Conservation (phyloP, 805 yeast genomes). For the Cyberlindnera misumaiensis region DNA sequence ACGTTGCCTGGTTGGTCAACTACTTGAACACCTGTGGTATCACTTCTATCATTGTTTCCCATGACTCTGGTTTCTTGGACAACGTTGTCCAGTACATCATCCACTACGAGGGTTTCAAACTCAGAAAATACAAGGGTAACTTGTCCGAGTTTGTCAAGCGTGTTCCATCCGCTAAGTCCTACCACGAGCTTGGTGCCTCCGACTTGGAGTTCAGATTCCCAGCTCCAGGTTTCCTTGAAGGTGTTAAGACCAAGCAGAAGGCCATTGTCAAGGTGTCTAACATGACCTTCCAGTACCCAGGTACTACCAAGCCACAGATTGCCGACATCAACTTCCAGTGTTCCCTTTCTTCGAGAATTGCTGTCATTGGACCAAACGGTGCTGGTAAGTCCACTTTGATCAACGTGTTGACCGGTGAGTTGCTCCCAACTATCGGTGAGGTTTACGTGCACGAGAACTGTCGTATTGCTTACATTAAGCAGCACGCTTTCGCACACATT, state of each 20-base stretch:
- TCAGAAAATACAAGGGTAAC: slow-evolving; percentile 99
- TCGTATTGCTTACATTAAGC: slow-evolving; percentile 99
- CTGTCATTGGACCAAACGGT: slow-evolving; percentile 99
- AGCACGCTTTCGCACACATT: slow-evolving; percentile 99
- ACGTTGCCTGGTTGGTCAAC: slow-evolving; percentile 99
- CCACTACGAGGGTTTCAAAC: slow-evolving; percentile 99
- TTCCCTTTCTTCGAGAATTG: slow-evolving; percentile 98
- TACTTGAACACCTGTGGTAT: slow-evolving; percentile 98
- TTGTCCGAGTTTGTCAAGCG: slow-evolving; percentile 96
- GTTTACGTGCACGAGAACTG: slow-evolving; percentile 99
- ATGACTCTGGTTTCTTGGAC: slow-evolving; percentile 99
- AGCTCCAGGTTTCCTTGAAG: slow-evolving; percentile 99
- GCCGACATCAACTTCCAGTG: slow-evolving; percentile 93
- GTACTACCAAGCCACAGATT: slow-evolving; percentile 95
- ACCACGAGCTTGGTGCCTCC: slow-evolving; percentile 98
- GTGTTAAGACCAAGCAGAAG: slow-evolving; percentile 99
- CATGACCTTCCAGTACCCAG: slow-evolving; percentile 99
- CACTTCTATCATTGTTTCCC: slow-evolving; percentile 97
- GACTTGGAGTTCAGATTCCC: slow-evolving; percentile 97
- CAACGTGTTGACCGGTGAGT: slow-evolving; percentile 98
- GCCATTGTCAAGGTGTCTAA: slow-evolving; percentile 97
- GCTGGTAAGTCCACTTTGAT: slow-evolving; percentile 99
- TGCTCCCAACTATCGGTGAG: slow-evolving; percentile 96
- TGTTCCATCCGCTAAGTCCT: slow-evolving; percentile 98
- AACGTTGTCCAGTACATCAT: slow-evolving; percentile 96